A percentile compares a stretch with the other conserved stretches of the same genome.
These are phyloP conservation scores for Daphne laureola DNA, from an alignment of 441 rosid genomes.

Conservation along the genomic window DNA sequence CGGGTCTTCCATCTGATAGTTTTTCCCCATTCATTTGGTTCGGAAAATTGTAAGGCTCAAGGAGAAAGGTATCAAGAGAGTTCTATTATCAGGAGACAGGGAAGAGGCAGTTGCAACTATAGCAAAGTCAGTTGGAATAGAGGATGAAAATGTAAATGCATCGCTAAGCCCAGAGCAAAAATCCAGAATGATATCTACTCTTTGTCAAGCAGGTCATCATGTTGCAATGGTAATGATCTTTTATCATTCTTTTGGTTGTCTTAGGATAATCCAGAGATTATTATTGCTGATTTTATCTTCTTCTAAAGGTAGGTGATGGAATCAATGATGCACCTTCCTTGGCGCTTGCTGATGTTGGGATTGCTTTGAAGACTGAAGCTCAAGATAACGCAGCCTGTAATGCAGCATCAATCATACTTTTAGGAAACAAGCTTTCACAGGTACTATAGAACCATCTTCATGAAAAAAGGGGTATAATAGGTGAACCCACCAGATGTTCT, in stretches of 20 bases:
- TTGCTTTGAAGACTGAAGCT: slow-evolving; percentile 79
- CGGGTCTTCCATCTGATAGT: slow-evolving; percentile 2
- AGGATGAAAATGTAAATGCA: slow-evolving; percentile 47
- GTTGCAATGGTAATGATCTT: slow-evolving; percentile 69
- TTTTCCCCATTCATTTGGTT: slow-evolving; percentile 7
- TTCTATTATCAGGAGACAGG: slow-evolving; percentile 91
- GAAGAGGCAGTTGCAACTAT: slow-evolving; percentile 92
- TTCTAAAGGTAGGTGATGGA: slow-evolving; percentile 81
- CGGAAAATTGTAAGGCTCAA: slow-evolving; percentile 45
- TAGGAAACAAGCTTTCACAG: slow-evolving; percentile 80
- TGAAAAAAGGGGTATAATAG: neutral
- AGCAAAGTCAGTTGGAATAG: slow-evolving; percentile 67
- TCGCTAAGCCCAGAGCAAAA: slow-evolving; percentile 78
- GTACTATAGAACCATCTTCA: slow-evolving; percentile 25
- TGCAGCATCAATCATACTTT: slow-evolving; percentile 84
- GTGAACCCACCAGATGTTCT: neutral
- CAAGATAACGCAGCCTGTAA: slow-evolving; percentile 89
- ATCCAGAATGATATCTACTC: slow-evolving; percentile 52
- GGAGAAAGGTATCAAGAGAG: slow-evolving; percentile 68
- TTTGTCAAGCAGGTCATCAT: slow-evolving; percentile 72
- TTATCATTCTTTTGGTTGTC: neutral
- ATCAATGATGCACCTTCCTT: slow-evolving; percentile 95
- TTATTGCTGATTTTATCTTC: slow-evolving; percentile 8
- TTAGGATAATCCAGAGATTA: neutral
- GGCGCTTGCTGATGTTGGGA: slow-evolving; percentile 91